Percentiles rank a stretch among this genome's conserved stretches.
Conservation (phyloP, 306 rosid species). For the Erythrophleum fordii region DNA sequence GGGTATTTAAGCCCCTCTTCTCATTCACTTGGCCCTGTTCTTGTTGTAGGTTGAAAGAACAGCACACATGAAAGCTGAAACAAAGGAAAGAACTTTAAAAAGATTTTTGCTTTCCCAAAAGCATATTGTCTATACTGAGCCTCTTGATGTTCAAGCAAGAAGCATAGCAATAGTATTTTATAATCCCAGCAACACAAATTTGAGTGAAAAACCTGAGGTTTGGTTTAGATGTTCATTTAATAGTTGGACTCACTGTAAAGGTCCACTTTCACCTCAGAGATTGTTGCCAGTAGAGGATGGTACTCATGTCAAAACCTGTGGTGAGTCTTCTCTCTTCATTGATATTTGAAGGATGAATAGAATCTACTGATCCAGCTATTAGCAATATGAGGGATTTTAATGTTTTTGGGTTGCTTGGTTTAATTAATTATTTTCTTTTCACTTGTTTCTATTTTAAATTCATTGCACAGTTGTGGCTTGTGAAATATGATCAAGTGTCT, state of each 20-base stretch:
- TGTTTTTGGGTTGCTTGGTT: conserved; percentile 21
- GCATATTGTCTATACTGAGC: conserved; percentile 88
- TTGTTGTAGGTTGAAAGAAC: conserved; percentile 69
- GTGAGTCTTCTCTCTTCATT: conserved; percentile 37
- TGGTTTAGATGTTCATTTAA: conserved; percentile 97
- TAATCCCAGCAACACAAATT: conserved; percentile 80
- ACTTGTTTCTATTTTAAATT: neutral
- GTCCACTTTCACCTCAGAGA: conserved; percentile 63
- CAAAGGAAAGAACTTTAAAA: conserved; percentile 76
- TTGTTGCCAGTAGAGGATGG: conserved; percentile 52
- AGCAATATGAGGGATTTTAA: no score
- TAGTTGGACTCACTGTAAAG: conserved; percentile 82
- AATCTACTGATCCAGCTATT: no score
- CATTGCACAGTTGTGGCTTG: conserved; percentile 8
- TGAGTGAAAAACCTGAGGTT: conserved; percentile 86
- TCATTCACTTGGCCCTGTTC: conserved; percentile 39
- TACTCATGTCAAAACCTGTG: conserved; percentile 53
- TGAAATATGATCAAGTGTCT: conserved; percentile 26
- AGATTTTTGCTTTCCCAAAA: conserved; percentile 92
- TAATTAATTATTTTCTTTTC: neutral
- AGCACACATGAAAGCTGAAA: conserved; percentile 74
- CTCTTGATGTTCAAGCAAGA: conserved; percentile 91
- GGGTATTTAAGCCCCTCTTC: conserved; percentile 34
- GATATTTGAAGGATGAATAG: no score
- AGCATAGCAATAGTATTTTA: conserved; percentile 64